Conservation (phyloP, 768 basidiomycete genomes). For the Rhizopogon rudus region DNA sequence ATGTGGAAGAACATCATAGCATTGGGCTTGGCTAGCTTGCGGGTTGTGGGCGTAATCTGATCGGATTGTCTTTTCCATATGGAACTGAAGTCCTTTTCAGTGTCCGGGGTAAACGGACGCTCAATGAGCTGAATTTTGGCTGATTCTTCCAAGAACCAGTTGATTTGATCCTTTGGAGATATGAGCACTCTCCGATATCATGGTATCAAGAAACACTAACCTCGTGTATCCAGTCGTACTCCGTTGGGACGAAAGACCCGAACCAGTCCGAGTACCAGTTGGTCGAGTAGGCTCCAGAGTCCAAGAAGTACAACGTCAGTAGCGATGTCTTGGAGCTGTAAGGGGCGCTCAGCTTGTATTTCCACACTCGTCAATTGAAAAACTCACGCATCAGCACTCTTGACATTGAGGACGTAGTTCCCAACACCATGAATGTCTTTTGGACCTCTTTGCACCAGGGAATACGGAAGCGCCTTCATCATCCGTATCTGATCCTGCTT, state of each 20-base stretch:
- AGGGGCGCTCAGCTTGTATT: slow-evolving; percentile 1
- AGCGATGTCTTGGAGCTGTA: slow-evolving; percentile 81
- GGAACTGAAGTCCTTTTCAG: slow-evolving; percentile 59
- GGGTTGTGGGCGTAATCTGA: slow-evolving; percentile 50
- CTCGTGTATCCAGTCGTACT: slow-evolving; percentile 83
- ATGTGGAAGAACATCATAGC: slow-evolving; percentile 99
- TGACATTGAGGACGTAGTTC: slow-evolving; percentile 85
- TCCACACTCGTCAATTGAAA: background rate
- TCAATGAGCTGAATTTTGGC: slow-evolving; percentile 67
- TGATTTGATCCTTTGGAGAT: slow-evolving; percentile 57
- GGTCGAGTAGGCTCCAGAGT: slow-evolving; percentile 73
- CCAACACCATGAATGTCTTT: slow-evolving; percentile 84
- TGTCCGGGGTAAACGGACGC: slow-evolving; percentile 81
- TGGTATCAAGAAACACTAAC: slow-evolving; percentile 28
- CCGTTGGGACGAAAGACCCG: slow-evolving; percentile 55
- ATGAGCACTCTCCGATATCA: background rate
- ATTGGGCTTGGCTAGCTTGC: slow-evolving; percentile 83
- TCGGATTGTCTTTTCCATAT: slow-evolving; percentile 61
- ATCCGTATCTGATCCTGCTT: slow-evolving; percentile 63
- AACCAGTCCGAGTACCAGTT: slow-evolving; percentile 53
- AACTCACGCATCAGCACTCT: slow-evolving; percentile 78
- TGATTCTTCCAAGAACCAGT: slow-evolving; percentile 90
- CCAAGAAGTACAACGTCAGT: slow-evolving; percentile 88
- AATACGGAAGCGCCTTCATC: slow-evolving; percentile 82
- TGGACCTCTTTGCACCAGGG: slow-evolving; percentile 75